Evolutionary conservation across 2,329 filamentous ascomycete species (phyloP).

Genomic region (Trichoderma simmonsii): DNA sequence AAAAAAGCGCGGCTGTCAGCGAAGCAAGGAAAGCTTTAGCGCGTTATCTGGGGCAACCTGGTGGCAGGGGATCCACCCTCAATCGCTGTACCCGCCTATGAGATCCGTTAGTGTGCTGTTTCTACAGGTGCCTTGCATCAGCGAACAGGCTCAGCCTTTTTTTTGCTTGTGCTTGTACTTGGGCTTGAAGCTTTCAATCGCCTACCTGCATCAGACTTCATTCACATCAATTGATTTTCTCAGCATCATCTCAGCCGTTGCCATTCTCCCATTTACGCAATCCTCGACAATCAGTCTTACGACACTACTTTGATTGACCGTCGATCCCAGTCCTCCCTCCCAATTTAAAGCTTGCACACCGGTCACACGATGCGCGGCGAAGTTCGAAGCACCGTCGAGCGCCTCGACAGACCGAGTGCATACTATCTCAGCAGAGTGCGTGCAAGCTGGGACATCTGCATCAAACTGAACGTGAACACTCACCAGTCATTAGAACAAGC

Average conservation of each 20-base stretch:
- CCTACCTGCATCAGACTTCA: background rate
- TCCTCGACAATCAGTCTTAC: background rate
- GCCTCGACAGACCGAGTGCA: constrained; percentile 90
- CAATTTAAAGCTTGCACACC: background rate
- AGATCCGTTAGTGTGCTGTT: constrained; percentile 2
- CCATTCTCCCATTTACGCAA: background rate
- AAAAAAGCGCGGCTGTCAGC: constrained; percentile 20
- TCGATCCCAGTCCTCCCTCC: background rate
- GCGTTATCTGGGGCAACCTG: constrained; percentile 3
- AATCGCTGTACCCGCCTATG: constrained; percentile 14
- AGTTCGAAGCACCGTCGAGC: constrained; percentile 73
- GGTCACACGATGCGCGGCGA: constrained; percentile 43
- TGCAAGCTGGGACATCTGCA: background rate
- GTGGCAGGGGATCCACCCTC: constrained; percentile 6
- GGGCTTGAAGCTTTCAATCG: background rate
- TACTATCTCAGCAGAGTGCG: constrained; percentile 83
- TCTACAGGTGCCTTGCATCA: constrained; percentile 18
- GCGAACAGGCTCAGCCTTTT: background rate
- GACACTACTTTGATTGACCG: background rate
- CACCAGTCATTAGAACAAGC: constrained; percentile 61
- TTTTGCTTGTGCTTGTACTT: background rate
- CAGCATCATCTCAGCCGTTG: background rate
- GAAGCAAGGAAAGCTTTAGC: constrained; percentile 8
- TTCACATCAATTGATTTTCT: background rate
- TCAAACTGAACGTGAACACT: background rate